phyloP scores from a whole-genome alignment of 768 basidiomycete species.

The Pholiota conissans region DNA sequence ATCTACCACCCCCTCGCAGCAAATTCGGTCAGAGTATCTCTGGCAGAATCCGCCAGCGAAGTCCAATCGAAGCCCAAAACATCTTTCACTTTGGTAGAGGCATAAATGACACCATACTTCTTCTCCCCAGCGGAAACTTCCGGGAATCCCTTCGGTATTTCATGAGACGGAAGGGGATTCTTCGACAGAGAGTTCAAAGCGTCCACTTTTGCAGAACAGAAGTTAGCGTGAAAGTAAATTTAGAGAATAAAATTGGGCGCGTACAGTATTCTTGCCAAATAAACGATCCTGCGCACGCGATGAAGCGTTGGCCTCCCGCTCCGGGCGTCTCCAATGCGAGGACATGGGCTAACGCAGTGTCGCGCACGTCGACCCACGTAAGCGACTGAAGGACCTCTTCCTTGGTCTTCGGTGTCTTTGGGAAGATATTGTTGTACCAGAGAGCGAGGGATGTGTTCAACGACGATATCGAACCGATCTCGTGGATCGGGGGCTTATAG shows the following conservation, averaged over 20 bases:
- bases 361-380: slow-evolving; percentile 53
- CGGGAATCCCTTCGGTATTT: slow-evolving; percentile 26
- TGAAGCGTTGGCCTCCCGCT: slow-evolving; percentile 58
- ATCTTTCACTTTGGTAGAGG: slow-evolving; percentile 23
- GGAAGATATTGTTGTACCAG: slow-evolving; percentile 28
- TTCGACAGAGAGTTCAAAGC: slow-evolving; percentile 25
- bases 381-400: slow-evolving; percentile 18
- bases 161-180: slow-evolving; percentile 21
- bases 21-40: slow-evolving; percentile 30
- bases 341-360: slow-evolving; percentile 56
- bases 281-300: slow-evolving; percentile 39
- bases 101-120: slow-evolving; percentile 17
- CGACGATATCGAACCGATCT: slow-evolving; percentile 29
- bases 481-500: slow-evolving; percentile 42
- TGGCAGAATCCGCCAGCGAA: slow-evolving; percentile 25
- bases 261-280: slow-evolving; percentile 36
- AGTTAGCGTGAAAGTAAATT: no score
- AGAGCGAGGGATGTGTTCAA: slow-evolving; percentile 40
- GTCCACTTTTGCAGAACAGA: slow-evolving; percentile 26
- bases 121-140: slow-evolving; percentile 15
- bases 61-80: slow-evolving; percentile 30
- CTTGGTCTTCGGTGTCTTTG: slow-evolving; percentile 14
- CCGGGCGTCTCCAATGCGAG: slow-evolving; percentile 48
- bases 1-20: slow-evolving; percentile 30
- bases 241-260: slow-evolving; percentile 3